Conservation (phyloP, 116 monocot genomes). For the Zostera marina region DNA sequence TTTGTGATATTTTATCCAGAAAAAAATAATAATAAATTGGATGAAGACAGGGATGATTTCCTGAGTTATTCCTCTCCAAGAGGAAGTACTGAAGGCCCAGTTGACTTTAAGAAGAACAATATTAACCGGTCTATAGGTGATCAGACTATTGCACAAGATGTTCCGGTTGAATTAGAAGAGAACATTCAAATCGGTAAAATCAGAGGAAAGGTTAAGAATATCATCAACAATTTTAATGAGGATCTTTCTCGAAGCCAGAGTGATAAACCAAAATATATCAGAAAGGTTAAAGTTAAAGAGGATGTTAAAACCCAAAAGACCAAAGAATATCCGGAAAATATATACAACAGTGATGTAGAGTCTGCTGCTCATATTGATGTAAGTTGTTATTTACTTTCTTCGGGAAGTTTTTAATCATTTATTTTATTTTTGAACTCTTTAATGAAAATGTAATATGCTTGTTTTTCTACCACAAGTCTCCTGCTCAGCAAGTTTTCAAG, state of each 20-base stretch:
- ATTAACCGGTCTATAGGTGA: slow-evolving; percentile 3
- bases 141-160: slow-evolving; percentile 5
- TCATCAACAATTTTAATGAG: slow-evolving; percentile 64
- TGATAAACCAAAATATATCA: slow-evolving; percentile 24
- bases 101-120: slow-evolving; percentile 9
- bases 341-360: not conserved
- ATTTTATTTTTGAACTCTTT: not conserved
- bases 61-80: not conserved
- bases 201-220: slow-evolving; percentile 69
- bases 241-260: slow-evolving; percentile 27
- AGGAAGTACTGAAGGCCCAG: slow-evolving; percentile 5
- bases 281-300: slow-evolving; percentile 18
- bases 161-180: slow-evolving; percentile 16
- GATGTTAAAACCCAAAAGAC: slow-evolving; percentile 5
- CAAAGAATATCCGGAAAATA: slow-evolving; percentile 7
- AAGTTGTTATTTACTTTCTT: slow-evolving; percentile 1
- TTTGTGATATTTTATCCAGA: slow-evolving; percentile 20
- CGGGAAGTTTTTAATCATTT: not conserved
- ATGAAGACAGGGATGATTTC: slow-evolving; percentile 11
- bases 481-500: not conserved
- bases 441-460: not conserved
- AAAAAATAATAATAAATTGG: slow-evolving; percentile 8
- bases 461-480: not conserved
- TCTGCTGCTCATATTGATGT: not conserved
- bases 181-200: slow-evolving; percentile 25